Base-by-base conservation (phyloP, 192 early-diverging fungal species). In the Coemansia sp. region DNA sequence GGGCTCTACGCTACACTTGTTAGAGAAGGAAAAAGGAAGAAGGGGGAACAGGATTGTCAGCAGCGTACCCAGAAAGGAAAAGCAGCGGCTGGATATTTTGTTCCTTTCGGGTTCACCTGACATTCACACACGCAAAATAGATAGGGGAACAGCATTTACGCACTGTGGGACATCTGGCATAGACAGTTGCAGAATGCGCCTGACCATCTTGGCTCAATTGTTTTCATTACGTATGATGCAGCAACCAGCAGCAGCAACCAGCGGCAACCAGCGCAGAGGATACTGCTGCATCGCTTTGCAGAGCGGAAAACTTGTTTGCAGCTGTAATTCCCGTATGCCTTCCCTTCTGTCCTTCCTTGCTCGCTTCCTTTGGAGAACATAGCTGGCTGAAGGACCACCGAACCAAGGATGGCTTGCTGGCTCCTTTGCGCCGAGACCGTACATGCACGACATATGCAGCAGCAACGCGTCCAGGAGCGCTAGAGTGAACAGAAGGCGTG, bases 31-130 rank as follows among this genome's bases (percentile, higher is more conserved):
- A 46, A 7, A 32, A 42, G 42, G 39, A 59, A 46, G 44, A 64
- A 32, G 51, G 50, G 39, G 1, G 13, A 20, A 54, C 66, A 51
- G 25, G 57, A 59, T 59, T 59, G 57, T 38, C 51, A 20, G 51
- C 14, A 20, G 20, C 14, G 14, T 54, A 54, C 25, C 39, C 57
- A 59, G 57, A 59, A 59, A 59, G 38, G 8, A 57, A 11, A 59
- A 59, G 16, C 32, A 38, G 55, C 55, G 4, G 32, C 32, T 32
- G 32, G 32, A 11, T 56, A 11, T 9, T 38, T 8, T 11, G 25
- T 25, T 32, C 37, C 17, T 53, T 53, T 53, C 51, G 16, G n/a
- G 51, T 9, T 32, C 32, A 32, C 32, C 32, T 32, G 32, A 32
- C 32, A 32, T 32, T 32, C 46, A 48, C 46, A n/a, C 5, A n/a